These are phyloP conservation scores for Beauveria pseudobassiana DNA, from an alignment of 2,329 filamentous ascomycete genomes.

Conservation along the genomic window DNA sequence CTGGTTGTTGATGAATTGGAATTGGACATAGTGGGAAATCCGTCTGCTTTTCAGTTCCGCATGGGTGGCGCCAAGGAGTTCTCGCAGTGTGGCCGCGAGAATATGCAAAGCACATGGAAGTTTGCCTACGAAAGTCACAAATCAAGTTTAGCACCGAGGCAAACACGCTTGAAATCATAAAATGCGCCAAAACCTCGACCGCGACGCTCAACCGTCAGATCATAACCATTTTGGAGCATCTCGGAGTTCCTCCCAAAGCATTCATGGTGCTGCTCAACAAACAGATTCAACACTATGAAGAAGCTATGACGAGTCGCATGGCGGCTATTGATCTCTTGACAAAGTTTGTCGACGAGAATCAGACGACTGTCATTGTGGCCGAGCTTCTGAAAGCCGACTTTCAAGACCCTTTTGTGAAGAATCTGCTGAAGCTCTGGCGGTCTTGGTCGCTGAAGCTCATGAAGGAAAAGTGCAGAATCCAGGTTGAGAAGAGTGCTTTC, in stretches of 20 bases:
- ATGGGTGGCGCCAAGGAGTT: conserved; percentile 85
- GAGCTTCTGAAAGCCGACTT: conserved; percentile 76
- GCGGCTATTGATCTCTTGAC: conserved; percentile 62
- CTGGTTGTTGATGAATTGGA: conserved; percentile 66
- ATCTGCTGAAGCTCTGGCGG: conserved; percentile 75
- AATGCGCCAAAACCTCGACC: conserved; percentile 65
- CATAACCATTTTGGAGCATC: conserved; percentile 72
- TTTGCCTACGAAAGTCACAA: conserved; percentile 78
- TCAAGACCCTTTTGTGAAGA: conserved; percentile 77
- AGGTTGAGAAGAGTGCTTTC: conserved; percentile 76
- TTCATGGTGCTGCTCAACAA: conserved; percentile 61
- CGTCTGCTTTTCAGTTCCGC: conserved; percentile 86
- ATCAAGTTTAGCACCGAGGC: conserved; percentile 72
- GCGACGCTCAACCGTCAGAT: conserved; percentile 86
- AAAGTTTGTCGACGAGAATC: conserved; percentile 77
- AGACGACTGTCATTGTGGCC: conserved; percentile 66
- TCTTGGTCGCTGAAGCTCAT: conserved; percentile 83
- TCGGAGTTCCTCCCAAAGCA: conserved; percentile 60
- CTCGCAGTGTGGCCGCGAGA: conserved; percentile 63
- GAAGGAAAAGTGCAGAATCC: conserved; percentile 86
- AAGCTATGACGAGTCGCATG: conserved; percentile 58
- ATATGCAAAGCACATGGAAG: conserved; percentile 51
- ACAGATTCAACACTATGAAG: conserved; percentile 62
- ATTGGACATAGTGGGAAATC: conserved; percentile 48
- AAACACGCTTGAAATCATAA: conserved; percentile 76